phyloP scores from a whole-genome alignment of 768 basidiomycete genomes.

The Lepiota subincarnata region DNA sequence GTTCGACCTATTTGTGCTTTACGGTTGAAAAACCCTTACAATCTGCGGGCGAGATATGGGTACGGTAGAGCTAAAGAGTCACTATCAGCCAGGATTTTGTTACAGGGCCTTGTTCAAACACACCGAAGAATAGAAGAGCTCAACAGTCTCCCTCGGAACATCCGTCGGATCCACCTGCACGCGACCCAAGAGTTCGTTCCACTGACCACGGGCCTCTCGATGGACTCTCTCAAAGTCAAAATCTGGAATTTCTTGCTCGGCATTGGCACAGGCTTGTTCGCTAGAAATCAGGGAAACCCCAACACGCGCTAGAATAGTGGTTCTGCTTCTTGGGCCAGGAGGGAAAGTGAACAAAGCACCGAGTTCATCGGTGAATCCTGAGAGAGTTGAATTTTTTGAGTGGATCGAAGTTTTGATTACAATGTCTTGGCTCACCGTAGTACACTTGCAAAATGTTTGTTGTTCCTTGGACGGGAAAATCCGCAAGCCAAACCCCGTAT shows the following conservation, averaged over 20 bases:
- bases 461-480: conserved; percentile 43
- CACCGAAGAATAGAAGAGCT: conserved; percentile 58
- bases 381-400: neutral
- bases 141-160: conserved; percentile 45
- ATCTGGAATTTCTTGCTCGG: conserved; percentile 55
- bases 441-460: conserved; percentile 46
- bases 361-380: conserved; percentile 47
- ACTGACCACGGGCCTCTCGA: conserved; percentile 38
- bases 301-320: conserved; percentile 52
- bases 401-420: too few species aligned
- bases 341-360: conserved; percentile 52
- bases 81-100: neutral
- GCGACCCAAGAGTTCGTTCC: conserved; percentile 56
- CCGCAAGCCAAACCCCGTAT: conserved; percentile 50
- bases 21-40: conserved; percentile 34
- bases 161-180: conserved; percentile 47
- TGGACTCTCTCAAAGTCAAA: conserved; percentile 51
- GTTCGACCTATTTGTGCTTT: neutral
- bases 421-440: conserved; percentile 28
- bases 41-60: conserved; percentile 61
- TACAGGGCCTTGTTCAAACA: conserved; percentile 13
- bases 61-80: conserved; percentile 45
- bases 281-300: conserved; percentile 64
- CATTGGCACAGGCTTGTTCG: conserved; percentile 57
- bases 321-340: conserved; percentile 33